phyloP scores from a whole-genome alignment of 257 asterid genomes.

The Plantago ovata region DNA sequence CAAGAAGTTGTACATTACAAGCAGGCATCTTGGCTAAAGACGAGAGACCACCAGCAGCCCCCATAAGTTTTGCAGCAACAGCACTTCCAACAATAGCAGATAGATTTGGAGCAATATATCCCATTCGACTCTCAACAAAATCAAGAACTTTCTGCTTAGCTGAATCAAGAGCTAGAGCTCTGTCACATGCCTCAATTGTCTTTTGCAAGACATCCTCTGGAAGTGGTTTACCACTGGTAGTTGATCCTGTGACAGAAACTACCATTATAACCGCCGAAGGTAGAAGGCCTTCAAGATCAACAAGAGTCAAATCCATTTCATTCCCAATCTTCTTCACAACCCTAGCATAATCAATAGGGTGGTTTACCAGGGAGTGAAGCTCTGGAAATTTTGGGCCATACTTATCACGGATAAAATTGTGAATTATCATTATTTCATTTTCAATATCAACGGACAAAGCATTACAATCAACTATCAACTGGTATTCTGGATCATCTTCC shows the following conservation, averaged over 20 bases:
- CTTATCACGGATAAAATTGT: constrained; percentile 93
- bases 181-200: constrained; percentile 85
- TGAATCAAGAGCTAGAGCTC: constrained; percentile 77
- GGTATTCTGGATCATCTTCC: constrained; percentile 98
- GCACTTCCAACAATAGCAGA: constrained; percentile 97
- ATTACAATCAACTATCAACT: constrained; percentile 89
- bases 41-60: constrained; percentile 94
- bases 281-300: constrained; percentile 90
- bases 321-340: constrained; percentile 87
- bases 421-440: constrained; percentile 86
- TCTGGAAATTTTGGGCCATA: constrained; percentile 91
- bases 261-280: constrained; percentile 98
- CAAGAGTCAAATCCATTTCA: constrained; percentile 86
- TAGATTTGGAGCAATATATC: constrained; percentile 92
- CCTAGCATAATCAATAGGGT: constrained; percentile 95
- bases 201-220: constrained; percentile 84
- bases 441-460: constrained; percentile 89
- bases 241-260: constrained; percentile 92
- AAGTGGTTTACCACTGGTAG: constrained; percentile 98
- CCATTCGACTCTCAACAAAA: constrained; percentile 96
- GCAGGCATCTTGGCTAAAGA: constrained; percentile 97
- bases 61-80: constrained; percentile 97
- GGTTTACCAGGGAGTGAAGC: constrained; percentile 92
- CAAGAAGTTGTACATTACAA: constrained; percentile 94
- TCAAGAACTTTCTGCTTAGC: constrained; percentile 91